Evolutionary conservation across 345 rosid genomes (phyloP).

Genomic region (Eucalyptus paniculata): DNA sequence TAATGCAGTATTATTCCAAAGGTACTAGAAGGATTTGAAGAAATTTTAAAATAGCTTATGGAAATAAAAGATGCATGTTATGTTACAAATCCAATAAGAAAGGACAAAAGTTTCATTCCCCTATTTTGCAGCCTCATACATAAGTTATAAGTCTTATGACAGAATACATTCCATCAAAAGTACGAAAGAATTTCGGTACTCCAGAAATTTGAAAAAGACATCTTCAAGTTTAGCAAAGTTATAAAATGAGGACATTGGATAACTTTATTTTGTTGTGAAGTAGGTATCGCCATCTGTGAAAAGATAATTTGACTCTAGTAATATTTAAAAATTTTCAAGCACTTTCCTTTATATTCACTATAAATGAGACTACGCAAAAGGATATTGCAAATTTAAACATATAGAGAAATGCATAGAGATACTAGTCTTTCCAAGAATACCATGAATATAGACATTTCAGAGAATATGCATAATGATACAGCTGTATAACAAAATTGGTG

Average conservation of each 20-base stretch:
- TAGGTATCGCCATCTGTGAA: background rate
- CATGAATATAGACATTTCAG: background rate
- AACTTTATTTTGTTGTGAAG: background rate
- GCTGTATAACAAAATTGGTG: background rate
- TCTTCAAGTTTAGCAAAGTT: background rate
- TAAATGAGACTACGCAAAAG: background rate
- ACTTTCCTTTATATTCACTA: background rate
- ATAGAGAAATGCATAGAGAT: background rate
- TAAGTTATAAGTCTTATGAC: background rate
- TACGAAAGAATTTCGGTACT: background rate
- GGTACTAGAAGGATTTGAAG: background rate
- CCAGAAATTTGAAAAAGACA: background rate
- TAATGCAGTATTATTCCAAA: background rate
- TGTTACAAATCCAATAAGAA: background rate
- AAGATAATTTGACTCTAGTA: background rate
- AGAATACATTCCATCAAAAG: background rate
- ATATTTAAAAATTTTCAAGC: background rate
- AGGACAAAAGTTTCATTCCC: background rate
- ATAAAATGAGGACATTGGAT: background rate
- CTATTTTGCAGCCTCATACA: background rate
- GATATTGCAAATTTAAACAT: background rate
- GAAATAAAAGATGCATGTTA: background rate
- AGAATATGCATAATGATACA: background rate
- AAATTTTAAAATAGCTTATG: background rate
- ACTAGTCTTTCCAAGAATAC: background rate